Conservation (phyloP, 805 yeast genomes). For the Yarrowia sp. region DNA sequence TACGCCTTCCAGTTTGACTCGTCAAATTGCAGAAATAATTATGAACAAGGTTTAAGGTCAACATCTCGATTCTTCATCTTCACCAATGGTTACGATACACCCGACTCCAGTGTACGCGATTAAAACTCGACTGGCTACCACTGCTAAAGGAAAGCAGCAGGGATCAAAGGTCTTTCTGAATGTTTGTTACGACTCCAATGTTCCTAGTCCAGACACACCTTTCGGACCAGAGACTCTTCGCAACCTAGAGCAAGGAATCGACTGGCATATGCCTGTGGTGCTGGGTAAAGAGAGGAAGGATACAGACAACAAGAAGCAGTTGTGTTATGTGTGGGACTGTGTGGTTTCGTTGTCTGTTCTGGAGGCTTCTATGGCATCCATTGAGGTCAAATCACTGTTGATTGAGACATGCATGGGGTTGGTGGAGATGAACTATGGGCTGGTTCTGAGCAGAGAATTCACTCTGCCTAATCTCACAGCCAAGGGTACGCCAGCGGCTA, state of each 20-base stretch:
- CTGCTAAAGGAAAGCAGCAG: constrained; percentile 33
- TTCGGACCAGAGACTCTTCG: constrained; percentile 60
- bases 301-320: constrained; percentile 62
- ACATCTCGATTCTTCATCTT: neutral
- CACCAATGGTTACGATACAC: constrained; percentile 31
- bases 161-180: constrained; percentile 74
- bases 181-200: constrained; percentile 61
- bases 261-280: constrained; percentile 85
- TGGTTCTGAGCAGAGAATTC: constrained; percentile 58
- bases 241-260: constrained; percentile 60
- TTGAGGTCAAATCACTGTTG: constrained; percentile 60
- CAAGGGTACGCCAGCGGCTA: constrained; percentile 59
- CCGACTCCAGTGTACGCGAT: constrained; percentile 75
- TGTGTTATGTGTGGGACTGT: constrained; percentile 73
- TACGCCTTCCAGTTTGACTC: no score
- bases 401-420: constrained; percentile 85
- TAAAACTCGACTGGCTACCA: constrained; percentile 52
- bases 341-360: constrained; percentile 64
- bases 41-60: neutral
- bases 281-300: constrained; percentile 56
- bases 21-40: no score
- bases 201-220: constrained; percentile 58
- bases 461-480: constrained; percentile 67
- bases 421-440: constrained; percentile 55
- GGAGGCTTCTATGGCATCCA: constrained; percentile 57